Conservation (phyloP, 768 basidiomycete species). For the Termitomyces sp. region DNA sequence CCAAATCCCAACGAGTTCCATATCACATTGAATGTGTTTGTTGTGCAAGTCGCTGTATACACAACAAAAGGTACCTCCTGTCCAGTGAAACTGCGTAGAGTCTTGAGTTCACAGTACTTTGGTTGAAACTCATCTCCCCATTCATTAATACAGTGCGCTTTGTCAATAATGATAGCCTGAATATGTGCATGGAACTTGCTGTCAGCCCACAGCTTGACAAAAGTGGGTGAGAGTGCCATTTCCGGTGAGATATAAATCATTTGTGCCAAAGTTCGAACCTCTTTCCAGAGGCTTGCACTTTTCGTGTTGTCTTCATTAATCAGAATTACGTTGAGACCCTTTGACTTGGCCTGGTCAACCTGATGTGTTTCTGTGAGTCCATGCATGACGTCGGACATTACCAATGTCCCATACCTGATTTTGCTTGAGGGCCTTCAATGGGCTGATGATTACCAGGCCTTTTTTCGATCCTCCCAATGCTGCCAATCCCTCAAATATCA, state of each 20-base stretch:
- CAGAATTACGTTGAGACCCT: background rate
- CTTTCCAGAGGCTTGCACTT: background rate
- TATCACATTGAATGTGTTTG: slow-evolving; percentile 25
- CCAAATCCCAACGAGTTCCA: slow-evolving; percentile 27
- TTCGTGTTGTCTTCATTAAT: background rate
- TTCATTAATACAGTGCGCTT: slow-evolving; percentile 33
- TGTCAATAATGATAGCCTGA: slow-evolving; percentile 27
- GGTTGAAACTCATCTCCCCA: slow-evolving; percentile 31
- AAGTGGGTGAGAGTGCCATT: background rate
- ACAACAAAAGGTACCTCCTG: slow-evolving; percentile 27
- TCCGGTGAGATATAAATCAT: background rate
- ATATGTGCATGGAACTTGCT: slow-evolving; percentile 23
- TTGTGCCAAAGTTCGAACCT: background rate
- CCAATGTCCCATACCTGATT: background rate
- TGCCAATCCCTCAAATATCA: background rate
- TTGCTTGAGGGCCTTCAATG: background rate
- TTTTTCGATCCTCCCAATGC: background rate
- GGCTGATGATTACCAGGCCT: background rate
- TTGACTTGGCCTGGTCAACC: background rate
- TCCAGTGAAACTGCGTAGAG: slow-evolving; percentile 23
- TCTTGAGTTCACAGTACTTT: slow-evolving; percentile 22
- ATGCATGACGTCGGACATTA: background rate
- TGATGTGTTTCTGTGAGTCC: too few relatives aligned
- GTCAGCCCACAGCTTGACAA: slow-evolving; percentile 27
- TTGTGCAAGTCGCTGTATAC: slow-evolving; percentile 26